Evolutionary conservation across 2,329 filamentous ascomycete species (phyloP), one percentile per base, ranked within the genome.

Genomic region (Pleomassaria siparia): DNA sequence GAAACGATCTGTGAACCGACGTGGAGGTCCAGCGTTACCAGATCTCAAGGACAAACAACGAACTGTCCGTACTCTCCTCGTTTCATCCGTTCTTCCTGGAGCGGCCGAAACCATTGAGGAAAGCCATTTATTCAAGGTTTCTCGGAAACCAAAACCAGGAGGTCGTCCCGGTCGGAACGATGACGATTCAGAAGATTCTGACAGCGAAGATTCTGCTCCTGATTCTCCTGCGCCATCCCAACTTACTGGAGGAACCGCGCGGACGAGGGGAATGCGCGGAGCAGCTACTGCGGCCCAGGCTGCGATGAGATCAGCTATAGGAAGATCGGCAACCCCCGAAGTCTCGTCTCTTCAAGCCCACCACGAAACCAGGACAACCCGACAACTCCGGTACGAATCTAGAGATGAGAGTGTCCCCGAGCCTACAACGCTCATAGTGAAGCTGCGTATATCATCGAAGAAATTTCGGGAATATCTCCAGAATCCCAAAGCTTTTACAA

Each of bases 11-110:
- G 89, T 96, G 60, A 97, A 96, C 69, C 82, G 94, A 53, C 84
- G 94, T 61, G 94, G 94, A 54, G 94, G 94, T 0, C 94, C 94
- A 5, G 88, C 89, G 50, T 76, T 99, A 32, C 94, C 94, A n/a
- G 94, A 99, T 73, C 83, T 99, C 49, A 96, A 95, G 69, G 94
- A 99, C 61, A 83, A 91, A 45, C 92, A 94, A 72, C 84, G 92
- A 43, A 97, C 94, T 1, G 92, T 97, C 47, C 85, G 94, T 39
- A 96, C 92, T 0, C 80, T 96, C 57, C 82, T 97, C 43, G 90
- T 99, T 1, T 96, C 92, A 9, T 91, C 89, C 2, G 91, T 95
- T 16, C 82, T 99, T 49, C 94, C 94, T 13, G 94, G 92, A 20
- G 89, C 90, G 4, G 92, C 88, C 4, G 76, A 84, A 46, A 82